Base-by-base conservation (phyloP, 768 basidiomycete species). In the Boletus pseudo-olivaceus region DNA sequence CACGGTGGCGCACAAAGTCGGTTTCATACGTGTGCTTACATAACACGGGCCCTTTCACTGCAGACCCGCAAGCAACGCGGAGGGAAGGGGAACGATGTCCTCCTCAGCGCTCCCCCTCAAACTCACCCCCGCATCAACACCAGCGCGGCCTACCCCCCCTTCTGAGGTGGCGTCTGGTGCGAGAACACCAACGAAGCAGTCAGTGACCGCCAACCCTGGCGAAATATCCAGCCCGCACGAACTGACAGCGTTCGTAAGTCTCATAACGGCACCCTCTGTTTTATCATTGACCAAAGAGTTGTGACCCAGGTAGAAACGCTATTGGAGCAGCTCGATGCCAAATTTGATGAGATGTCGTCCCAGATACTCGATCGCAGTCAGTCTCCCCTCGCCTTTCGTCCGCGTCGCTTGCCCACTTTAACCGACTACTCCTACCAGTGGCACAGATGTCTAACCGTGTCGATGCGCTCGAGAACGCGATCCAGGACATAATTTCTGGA, bases 181-280 rank as follows among this genome's bases (percentile, higher is more conserved):
- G 30, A 61, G 55, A 62, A 83, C 81, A n/a, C 80, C 82, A 26
- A 76, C 79, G 51, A 82, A 79, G 58, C 76, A 76, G 49, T 54
- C 62, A 0, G 53, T 71, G 23, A 65, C 66, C 54, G 54, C 72
- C 34, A 71, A 63, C 58, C 71, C 78, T 1, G 76, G 76, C 53
- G 90, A 93, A 61, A 92, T 92, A 34, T 92, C 93, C 2, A 93
- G 90, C 64, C 94, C 94, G 1, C 93, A 95, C 68, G 94, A 97
- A 69, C 72, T 97, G 59, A 96, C 94, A 30, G 92, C 92, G 20
- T 97, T 94, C 73, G 94, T 97, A 67, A 72, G 90, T 80, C 43
- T 38, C 34, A 46, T 54, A 45, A 32, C 47, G 55, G 49, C 55
- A 49, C 11, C 51, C 42, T 39, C 26, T 44, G 15, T 27, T 49